Evolutionary conservation across 1,284 basidiomycete genomes (phyloP), one percentile per base, ranked within the genome.

Genomic region (Phaffia rhodozyma): DNA sequence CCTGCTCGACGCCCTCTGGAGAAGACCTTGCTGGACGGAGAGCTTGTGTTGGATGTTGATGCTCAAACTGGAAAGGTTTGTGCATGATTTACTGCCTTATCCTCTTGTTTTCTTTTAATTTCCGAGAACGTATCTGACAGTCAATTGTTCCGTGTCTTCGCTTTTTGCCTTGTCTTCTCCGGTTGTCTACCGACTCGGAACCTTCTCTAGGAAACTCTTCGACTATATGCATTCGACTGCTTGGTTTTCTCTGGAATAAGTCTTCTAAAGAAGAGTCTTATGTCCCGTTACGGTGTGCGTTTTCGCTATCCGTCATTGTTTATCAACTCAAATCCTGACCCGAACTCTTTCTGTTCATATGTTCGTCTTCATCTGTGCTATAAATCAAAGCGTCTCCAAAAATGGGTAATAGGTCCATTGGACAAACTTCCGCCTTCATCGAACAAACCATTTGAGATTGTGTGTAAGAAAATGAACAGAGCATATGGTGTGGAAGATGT

Each of bases 221-320:
- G 91, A 4, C 85, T 89, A 66, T 82, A 98, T 58, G 86, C 87
- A 0, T 99, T 99, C 70, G 96, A 99, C 74, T 91, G 90, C 72
- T 80, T 98, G 30, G 90, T 96, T 9, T 82, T 90, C 27, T 83
- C 93, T 70, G 83, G 85, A 53, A 83, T 88, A 72, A 91, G 91
- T 70, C 82, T 98, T 67, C 94, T 96, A 87, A 76, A 80, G 21
- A 84, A 84, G 68, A 78, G 87, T 1, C 78, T 98, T 48, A 83
- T 86, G 67, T 92, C 87, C 71, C 86, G 96, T 67, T 97, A 94
- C 75, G 90, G 91, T 38, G 93, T 94, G 72, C 69, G 84, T 79
- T 21, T 49, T 54, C 49, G 43, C 30, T 11, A 25, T 38, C 25
- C 53, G 20, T 50, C 64, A 62, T 72, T 38, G 50, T 61, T 69